phyloP scores from a whole-genome alignment of 2,329 filamentous ascomycete genomes.

The Xylaria sp. region DNA sequence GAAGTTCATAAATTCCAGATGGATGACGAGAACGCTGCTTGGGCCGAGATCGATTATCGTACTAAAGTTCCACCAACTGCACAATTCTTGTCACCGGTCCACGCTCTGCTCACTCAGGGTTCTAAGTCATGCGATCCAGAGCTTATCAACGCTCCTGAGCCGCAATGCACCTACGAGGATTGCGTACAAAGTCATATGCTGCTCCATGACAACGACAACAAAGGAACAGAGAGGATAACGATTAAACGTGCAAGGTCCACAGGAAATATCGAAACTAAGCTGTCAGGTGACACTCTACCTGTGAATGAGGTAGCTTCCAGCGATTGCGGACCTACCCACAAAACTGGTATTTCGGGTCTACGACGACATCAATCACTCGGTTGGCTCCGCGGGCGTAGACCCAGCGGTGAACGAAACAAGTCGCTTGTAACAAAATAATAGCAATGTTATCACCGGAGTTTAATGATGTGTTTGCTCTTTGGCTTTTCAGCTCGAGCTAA shows the following conservation, averaged over 20 bases:
- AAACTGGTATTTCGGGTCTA: conserved; percentile 21
- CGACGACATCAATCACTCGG: conserved; percentile 34
- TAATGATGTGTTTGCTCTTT: not conserved
- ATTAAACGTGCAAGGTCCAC: conserved; percentile 37
- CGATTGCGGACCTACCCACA: not conserved
- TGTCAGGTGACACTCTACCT: not conserved
- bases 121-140: conserved; percentile 33
- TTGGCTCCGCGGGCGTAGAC: conserved; percentile 23
- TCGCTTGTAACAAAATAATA: not conserved
- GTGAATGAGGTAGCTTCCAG: not conserved
- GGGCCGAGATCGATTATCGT: conserved; percentile 18
- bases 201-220: conserved; percentile 42
- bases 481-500: conserved; percentile 1
- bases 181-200: conserved; percentile 45
- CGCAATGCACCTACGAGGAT: conserved; percentile 44
- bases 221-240: not conserved
- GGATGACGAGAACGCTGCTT: conserved; percentile 23
- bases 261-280: conserved; percentile 30
- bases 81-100: conserved; percentile 30
- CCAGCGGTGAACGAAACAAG: conserved; percentile 2
- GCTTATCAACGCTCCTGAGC: conserved; percentile 32
- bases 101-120: conserved; percentile 24
- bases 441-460: not conserved
- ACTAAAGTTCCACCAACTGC: not conserved
- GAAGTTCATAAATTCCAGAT: conserved; percentile 45